Evolutionary conservation across 352 stramenopile species (phyloP).

Genomic region (Phytophthora kernoviae): DNA sequence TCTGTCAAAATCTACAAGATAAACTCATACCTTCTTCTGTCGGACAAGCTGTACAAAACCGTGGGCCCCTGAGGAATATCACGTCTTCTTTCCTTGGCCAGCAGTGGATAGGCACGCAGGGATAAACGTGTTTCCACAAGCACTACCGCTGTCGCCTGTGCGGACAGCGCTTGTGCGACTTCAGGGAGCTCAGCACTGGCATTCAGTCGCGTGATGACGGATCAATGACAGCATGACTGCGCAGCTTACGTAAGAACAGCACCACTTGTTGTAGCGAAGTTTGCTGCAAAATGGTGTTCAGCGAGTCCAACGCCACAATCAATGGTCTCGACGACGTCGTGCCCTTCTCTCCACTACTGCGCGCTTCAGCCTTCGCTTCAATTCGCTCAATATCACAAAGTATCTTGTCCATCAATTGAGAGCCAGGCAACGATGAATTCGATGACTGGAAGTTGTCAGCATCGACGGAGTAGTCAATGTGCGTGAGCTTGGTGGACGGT

Average conservation of each 20-base stretch:
- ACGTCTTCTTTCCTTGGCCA: conserved; percentile 63
- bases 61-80: conserved; percentile 62
- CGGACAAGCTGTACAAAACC: conserved; percentile 62
- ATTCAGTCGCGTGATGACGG: conserved; percentile 56
- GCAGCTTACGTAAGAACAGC: conserved; percentile 46
- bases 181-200: conserved; percentile 26
- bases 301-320: conserved; percentile 67
- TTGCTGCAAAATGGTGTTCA: conserved; percentile 65
- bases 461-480: conserved; percentile 51
- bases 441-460: conserved; percentile 27
- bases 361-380: conserved; percentile 12
- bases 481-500: conserved; percentile 38
- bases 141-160: conserved; percentile 51
- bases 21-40: conserved; percentile 64
- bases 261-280: conserved; percentile 48
- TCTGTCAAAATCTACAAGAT: background rate
- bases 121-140: conserved; percentile 65
- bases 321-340: conserved; percentile 37
- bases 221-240: conserved; percentile 34
- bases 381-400: conserved; percentile 29
- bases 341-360: background rate
- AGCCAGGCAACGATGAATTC: background rate
- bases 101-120: conserved; percentile 55
- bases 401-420: conserved; percentile 34
- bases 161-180: conserved; percentile 32